phyloP scores from a whole-genome alignment of 345 rosid genomes.

The Passiflora organensis region DNA sequence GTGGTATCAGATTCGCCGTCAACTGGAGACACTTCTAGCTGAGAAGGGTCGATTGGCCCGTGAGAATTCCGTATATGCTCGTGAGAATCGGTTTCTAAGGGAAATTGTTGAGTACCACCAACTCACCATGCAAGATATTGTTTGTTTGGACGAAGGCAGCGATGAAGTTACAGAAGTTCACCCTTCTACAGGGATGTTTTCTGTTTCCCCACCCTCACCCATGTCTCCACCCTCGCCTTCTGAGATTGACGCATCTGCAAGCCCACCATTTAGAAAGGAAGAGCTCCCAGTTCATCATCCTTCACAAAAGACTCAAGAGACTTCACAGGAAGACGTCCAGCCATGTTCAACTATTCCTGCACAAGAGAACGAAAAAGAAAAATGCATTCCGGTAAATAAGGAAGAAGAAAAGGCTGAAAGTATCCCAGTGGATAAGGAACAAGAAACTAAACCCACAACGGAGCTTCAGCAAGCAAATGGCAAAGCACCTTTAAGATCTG shows the following conservation, averaged over 20 bases:
- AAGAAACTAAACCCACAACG: not conserved
- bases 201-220: slow-evolving; percentile 55
- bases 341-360: slow-evolving; percentile 5
- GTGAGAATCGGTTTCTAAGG: slow-evolving; percentile 89
- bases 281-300: slow-evolving; percentile 10
- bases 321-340: slow-evolving; percentile 14
- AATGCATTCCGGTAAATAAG: slow-evolving; percentile 12
- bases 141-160: slow-evolving; percentile 75
- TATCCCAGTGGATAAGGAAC: not conserved
- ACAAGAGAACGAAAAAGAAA: slow-evolving; percentile 19
- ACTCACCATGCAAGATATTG: slow-evolving; percentile 93
- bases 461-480: slow-evolving; percentile 8
- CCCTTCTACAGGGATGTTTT: slow-evolving; percentile 48
- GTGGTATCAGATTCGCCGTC: slow-evolving; percentile 71
- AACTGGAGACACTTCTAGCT: slow-evolving; percentile 89
- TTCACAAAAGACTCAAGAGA: slow-evolving; percentile 18
- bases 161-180: slow-evolving; percentile 88
- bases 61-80: slow-evolving; percentile 71
- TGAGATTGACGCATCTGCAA: slow-evolving; percentile 18
- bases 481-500: slow-evolving; percentile 15
- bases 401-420: slow-evolving; percentile 18
- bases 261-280: slow-evolving; percentile 27
- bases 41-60: slow-evolving; percentile 94
- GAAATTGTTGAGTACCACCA: slow-evolving; percentile 97
- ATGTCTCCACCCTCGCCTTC: slow-evolving; percentile 43